phyloP scores from a whole-genome alignment of 768 basidiomycete genomes.

The Phlegmacium glaucopus region DNA sequence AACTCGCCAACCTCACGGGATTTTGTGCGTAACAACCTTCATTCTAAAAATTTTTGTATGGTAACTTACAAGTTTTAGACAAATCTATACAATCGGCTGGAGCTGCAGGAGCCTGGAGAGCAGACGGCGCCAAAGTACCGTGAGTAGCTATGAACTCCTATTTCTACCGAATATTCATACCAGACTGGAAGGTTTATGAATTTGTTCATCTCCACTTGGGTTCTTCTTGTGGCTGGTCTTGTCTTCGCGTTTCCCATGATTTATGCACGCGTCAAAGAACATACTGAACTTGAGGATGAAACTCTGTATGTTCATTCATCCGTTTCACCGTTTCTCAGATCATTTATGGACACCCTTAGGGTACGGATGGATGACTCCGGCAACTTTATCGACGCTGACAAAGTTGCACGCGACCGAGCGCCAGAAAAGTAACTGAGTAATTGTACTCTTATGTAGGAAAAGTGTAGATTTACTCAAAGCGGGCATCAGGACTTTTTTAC shows the following conservation, averaged over 20 bases:
- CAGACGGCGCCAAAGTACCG: constrained; percentile 61
- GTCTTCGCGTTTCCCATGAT: constrained; percentile 72
- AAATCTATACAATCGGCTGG: constrained; percentile 75
- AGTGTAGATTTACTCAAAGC: too few species aligned
- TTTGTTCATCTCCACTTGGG: constrained; percentile 40
- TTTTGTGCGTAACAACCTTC: constrained; percentile 57
- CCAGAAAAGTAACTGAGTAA: too few species aligned
- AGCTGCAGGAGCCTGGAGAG: constrained; percentile 69
- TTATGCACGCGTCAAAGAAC: constrained; percentile 61
- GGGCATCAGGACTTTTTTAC: too few species aligned
- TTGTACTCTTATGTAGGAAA: too few species aligned
- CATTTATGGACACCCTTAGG: constrained; percentile 16
- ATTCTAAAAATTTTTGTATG: not conserved
- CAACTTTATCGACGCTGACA: too few species aligned
- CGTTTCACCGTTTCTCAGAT: not conserved
- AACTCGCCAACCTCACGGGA: constrained; percentile 77
- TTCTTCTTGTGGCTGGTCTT: constrained; percentile 57
- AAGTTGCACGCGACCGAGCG: too few species aligned
- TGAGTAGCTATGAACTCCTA: constrained; percentile 33
- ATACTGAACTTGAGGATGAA: constrained; percentile 48
- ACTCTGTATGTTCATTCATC: constrained; percentile 37
- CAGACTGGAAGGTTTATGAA: not conserved
- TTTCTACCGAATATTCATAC: not conserved
- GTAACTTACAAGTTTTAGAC: constrained; percentile 9
- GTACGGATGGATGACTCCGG: constrained; percentile 43